Evolutionary conservation across 345 rosid genomes (phyloP), one percentile per base, ranked within the genome.

Genomic region (Chamaenerion angustifolium): DNA sequence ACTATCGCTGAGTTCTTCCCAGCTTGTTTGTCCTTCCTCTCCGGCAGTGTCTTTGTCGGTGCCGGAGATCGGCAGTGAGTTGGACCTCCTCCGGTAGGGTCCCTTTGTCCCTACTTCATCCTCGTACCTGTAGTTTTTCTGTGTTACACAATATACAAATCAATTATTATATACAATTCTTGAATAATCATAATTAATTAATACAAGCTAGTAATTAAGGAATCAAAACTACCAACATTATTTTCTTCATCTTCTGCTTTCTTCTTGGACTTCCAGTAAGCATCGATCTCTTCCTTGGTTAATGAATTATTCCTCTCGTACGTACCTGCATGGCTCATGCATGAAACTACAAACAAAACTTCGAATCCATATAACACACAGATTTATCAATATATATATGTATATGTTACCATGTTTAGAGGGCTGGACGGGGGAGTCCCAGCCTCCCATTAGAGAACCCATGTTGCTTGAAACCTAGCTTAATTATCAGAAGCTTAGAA

Each of bases 371-470:
- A 0, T n/a, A n/a, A n/a, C n/a, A 21, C 25, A 21, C 2, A 21
- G 25, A 21, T 21, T 0, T n/a, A n/a, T 21, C 25, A 21, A 21
- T 21, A 1, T 21, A 21, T 31, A 31, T 31, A 31, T 31, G 5
- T 31, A 2, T 31, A 31, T 4, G 31, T 68, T 68, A 85, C 98
- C 81, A 62, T 63, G 50, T 11, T 63, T 66, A 10, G 80, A 65
- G 75, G 79, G 80, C 1, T 45, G 42, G 10, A 66, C 60, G 12
- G 61, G 78, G 12, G 94, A 92, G 63, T 80, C 90, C 98, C 98
- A 92, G 54, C 98, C 98, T 42, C 88, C 66, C 98, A 92, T 71
- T 69, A 92, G 66, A 71, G 96, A 92, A 60, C 98, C 98, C 98
- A 92, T 88, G 61, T 64, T 48, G 0, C 25, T 43, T 21, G 31